Evolutionary conservation across 495 filamentous ascomycete genomes (phyloP), one percentile per base, ranked within the genome.

Genomic region (Neurospora africana): DNA sequence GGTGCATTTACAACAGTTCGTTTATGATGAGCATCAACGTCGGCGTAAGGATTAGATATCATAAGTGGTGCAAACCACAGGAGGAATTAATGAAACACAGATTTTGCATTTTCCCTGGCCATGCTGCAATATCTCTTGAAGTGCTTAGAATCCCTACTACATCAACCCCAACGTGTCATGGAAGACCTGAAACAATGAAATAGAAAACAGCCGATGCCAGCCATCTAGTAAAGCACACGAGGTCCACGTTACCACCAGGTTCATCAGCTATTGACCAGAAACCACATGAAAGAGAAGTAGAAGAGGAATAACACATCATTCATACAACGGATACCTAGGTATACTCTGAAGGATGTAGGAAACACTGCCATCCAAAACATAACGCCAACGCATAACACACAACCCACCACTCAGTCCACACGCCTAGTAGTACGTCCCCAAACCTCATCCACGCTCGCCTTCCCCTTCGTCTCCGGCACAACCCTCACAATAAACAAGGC

Each of bases 381-480:
- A 23, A 58, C 47, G 23, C 47, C 1, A 58, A 58, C 23, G 23
- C 47, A 58, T 6, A 27, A 17, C 4, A 23, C 44, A 47, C 69
- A 53, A 35, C 8, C n/a, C 53, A 40, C 73, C 68, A 27, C 4
- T 77, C 75, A 88, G 75, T 88, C 86, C 35, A 82, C 75, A 23
- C 88, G 84, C 74, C 87, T 82, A 73, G 81, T 82, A 73, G 81
- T 83, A 70, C 92, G 84, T 8, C 93, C 92, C 94, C 94, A 97
- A 43, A 97, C 94, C 80, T 97, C 94, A 76, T 97, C 92, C 0
- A 86, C 87, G 75, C 89, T 90, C 69, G 86, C 88, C 84, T 91
- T 95, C 5, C 92, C 93, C 76, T 87, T 91, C 1, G 93, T 96
- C 82, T 97, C 94, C 1, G 94, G 94, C 7, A 97, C 91, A 43